Evolutionary conservation across 2,329 filamentous ascomycete genomes (phyloP).

Genomic region (Xylaria sp.): DNA sequence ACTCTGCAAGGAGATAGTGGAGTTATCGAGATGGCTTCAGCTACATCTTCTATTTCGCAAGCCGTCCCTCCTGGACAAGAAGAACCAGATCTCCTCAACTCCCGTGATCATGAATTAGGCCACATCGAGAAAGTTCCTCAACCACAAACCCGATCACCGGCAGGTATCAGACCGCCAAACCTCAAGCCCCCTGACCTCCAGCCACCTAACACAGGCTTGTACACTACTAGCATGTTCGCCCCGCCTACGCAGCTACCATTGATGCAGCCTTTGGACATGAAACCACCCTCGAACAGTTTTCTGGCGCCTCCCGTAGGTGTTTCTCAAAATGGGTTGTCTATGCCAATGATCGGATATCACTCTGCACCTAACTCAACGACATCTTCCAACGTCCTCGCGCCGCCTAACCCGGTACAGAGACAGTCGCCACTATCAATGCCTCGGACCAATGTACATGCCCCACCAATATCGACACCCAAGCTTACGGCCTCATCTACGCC

Average conservation of each 20-base stretch:
- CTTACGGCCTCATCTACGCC: slow-evolving; percentile 20
- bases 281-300: slow-evolving; percentile 40
- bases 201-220: slow-evolving; percentile 32
- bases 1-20: background rate
- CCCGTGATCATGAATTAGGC: background rate
- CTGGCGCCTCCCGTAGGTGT: slow-evolving; percentile 42
- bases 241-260: slow-evolving; percentile 36
- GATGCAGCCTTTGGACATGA: slow-evolving; percentile 41
- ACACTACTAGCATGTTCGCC: slow-evolving; percentile 45
- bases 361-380: slow-evolving; percentile 28
- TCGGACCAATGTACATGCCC: slow-evolving; percentile 35
- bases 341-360: slow-evolving; percentile 46
- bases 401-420: slow-evolving; percentile 49
- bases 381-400: slow-evolving; percentile 51
- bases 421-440: slow-evolving; percentile 46
- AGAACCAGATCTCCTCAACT: background rate
- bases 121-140: slow-evolving; percentile 20
- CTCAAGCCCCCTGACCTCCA: slow-evolving; percentile 38
- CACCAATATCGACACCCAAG: slow-evolving; percentile 20
- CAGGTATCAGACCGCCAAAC: slow-evolving; percentile 34
- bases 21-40: background rate
- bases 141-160: slow-evolving; percentile 21
- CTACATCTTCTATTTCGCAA: background rate
- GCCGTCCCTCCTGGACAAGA: slow-evolving; percentile 8
- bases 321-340: slow-evolving; percentile 40